These are phyloP conservation scores for Cocos nucifera DNA, from an alignment of 176 grass and related monocot species.

Conservation along the genomic window DNA sequence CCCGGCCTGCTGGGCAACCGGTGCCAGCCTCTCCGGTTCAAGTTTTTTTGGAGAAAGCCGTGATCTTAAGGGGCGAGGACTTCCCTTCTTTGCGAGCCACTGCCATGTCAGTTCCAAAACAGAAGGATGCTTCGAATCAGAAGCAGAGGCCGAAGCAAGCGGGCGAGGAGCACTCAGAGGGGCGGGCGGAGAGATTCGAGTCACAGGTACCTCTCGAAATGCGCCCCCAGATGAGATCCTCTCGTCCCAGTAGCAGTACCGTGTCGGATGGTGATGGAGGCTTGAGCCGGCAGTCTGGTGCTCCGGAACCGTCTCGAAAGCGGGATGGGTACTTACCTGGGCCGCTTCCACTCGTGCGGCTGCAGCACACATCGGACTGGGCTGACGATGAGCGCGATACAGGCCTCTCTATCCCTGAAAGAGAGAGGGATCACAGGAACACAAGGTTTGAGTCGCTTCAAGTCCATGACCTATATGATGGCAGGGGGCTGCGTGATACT, in stretches of 20 bases:
- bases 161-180: constrained; percentile 23
- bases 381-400: constrained; percentile 95
- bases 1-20: constrained; percentile 16
- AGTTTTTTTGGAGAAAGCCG: constrained; percentile 50
- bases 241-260: constrained; percentile 18
- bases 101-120: constrained; percentile 29
- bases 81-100: constrained; percentile 85
- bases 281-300: constrained; percentile 16
- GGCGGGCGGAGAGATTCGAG: constrained; percentile 17
- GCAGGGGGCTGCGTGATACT: constrained; percentile 1
- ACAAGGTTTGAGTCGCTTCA: constrained; percentile 35
- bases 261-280: constrained; percentile 12
- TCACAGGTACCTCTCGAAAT: constrained; percentile 44
- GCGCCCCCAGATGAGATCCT: constrained; percentile 62
- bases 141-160: constrained; percentile 46
- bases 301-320: constrained; percentile 32
- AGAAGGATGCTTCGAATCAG: constrained; percentile 20
- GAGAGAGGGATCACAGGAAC: constrained; percentile 46
- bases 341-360: constrained; percentile 41
- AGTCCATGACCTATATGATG: constrained; percentile 30
- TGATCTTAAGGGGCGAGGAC: constrained; percentile 80
- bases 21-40: constrained; percentile 18
- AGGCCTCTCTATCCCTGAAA: constrained; percentile 60
- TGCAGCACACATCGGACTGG: constrained; percentile 84
- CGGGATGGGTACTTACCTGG: constrained; percentile 30